Conservation (phyloP, 768 basidiomycete genomes). For the Naganishia onofrii region DNA sequence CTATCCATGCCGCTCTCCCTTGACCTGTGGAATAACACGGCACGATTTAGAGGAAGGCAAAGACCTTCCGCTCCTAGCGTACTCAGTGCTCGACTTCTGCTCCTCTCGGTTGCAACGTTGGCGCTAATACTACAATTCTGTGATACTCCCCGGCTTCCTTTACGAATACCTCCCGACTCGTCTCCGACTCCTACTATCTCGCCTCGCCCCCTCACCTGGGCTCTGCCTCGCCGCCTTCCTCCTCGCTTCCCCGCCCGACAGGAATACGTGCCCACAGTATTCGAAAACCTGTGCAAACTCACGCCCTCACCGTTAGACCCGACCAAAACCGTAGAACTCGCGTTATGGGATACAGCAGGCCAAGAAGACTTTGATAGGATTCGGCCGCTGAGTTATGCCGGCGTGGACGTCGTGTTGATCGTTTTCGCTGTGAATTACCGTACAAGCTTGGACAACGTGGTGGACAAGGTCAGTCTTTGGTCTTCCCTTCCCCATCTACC, state of each 20-base stretch:
- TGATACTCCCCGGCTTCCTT: too few species aligned
- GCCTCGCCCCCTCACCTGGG: background rate
- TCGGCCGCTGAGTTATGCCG: constrained; percentile 93
- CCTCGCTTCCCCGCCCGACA: constrained; percentile 46
- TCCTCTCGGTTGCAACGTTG: too few species aligned
- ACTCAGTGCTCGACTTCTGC: too few species aligned
- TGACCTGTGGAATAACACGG: too few species aligned
- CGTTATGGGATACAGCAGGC: constrained; percentile 99
- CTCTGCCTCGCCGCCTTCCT: background rate
- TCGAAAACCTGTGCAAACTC: constrained; percentile 99
- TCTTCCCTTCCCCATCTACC: background rate
- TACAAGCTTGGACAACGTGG: constrained; percentile 97
- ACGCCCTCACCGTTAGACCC: constrained; percentile 76
- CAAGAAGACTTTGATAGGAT: constrained; percentile 99
- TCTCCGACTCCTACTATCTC: too few species aligned
- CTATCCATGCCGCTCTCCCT: too few species aligned
- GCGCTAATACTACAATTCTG: too few species aligned
- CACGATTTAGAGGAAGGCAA: too few species aligned
- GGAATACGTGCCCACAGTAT: constrained; percentile 99
- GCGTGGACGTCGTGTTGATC: constrained; percentile 99
- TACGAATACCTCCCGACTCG: too few species aligned
- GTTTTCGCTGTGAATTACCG: constrained; percentile 98
- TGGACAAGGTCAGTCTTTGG: constrained; percentile 75
- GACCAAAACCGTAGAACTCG: constrained; percentile 95
- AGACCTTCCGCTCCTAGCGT: too few species aligned